Percentiles rank a stretch among this genome's conserved stretches.
These are phyloP conservation scores for Kitagawia praeruptora DNA, from an alignment of 129 eudicot genomes.

Conservation along the genomic window DNA sequence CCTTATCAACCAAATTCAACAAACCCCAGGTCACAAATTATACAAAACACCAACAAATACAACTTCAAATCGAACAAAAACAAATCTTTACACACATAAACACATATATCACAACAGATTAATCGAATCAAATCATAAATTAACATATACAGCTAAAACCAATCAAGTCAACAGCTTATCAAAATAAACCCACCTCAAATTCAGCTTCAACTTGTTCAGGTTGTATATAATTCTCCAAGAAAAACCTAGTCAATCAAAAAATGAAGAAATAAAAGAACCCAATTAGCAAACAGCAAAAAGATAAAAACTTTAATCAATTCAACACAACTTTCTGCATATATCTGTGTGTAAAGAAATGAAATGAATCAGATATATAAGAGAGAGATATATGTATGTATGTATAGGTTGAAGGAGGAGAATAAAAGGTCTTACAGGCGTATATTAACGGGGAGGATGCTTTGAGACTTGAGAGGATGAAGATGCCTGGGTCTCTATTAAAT, in stretches of 20 bases:
- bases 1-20: not conserved
- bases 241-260: not conserved
- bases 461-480: too few species aligned
- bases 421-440: not conserved
- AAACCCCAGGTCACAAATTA: not conserved
- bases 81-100: not conserved
- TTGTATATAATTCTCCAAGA: not conserved
- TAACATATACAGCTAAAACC: not conserved
- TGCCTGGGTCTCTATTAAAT: too few species aligned
- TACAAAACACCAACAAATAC: not conserved
- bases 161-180: not conserved
- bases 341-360: not conserved
- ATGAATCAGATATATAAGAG: not conserved
- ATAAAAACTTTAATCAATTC: not conserved
- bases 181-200: not conserved
- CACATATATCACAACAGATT: not conserved
- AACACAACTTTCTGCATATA: not conserved
- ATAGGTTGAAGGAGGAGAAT: not conserved
- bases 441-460: not conserved
- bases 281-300: not conserved
- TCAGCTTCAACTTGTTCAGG: not conserved
- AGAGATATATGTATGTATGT: too few species aligned
- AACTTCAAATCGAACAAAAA: not conserved
- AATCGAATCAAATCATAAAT: not conserved
- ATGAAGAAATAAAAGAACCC: not conserved